Evolutionary conservation across 768 basidiomycete genomes (phyloP).

Genomic region (Brasilioporus rufonigricans): DNA sequence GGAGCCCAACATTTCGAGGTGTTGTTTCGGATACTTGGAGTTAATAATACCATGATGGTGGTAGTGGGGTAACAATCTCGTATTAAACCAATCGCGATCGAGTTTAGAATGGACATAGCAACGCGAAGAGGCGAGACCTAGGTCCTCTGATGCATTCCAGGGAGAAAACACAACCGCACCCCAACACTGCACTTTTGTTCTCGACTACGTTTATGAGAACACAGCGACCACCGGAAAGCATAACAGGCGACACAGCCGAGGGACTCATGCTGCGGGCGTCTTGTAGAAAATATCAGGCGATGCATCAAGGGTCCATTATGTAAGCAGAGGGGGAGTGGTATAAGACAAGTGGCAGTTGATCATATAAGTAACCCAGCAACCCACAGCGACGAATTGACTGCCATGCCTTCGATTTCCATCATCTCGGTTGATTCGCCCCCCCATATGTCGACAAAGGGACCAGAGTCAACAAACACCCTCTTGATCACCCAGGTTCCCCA

Average conservation of each 20-base stretch:
- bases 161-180: constrained; percentile 2
- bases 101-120: constrained; percentile 10
- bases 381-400: constrained; percentile 2
- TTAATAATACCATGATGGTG: constrained; percentile 6
- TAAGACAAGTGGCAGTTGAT: constrained; percentile 1
- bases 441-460: not conserved
- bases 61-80: not conserved
- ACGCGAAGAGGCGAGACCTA: not conserved
- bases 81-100: not conserved
- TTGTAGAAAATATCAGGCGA: constrained; percentile 1
- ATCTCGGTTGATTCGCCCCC: constrained; percentile 13
- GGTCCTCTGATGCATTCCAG: constrained; percentile 13
- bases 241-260: constrained; percentile 21
- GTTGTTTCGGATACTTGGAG: not conserved
- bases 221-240: constrained; percentile 13
- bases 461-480: constrained; percentile 71
- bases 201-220: not conserved
- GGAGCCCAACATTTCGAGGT: not conserved
- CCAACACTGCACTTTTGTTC: constrained; percentile 10
- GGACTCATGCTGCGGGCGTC: not conserved
- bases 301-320: constrained; percentile 12
- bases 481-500: constrained; percentile 76
- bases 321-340: constrained; percentile 11
- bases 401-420: constrained; percentile 31
- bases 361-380: not conserved